Evolutionary conservation across 2,329 filamentous ascomycete genomes (phyloP).

Genomic region (Trichoderma sp.): DNA sequence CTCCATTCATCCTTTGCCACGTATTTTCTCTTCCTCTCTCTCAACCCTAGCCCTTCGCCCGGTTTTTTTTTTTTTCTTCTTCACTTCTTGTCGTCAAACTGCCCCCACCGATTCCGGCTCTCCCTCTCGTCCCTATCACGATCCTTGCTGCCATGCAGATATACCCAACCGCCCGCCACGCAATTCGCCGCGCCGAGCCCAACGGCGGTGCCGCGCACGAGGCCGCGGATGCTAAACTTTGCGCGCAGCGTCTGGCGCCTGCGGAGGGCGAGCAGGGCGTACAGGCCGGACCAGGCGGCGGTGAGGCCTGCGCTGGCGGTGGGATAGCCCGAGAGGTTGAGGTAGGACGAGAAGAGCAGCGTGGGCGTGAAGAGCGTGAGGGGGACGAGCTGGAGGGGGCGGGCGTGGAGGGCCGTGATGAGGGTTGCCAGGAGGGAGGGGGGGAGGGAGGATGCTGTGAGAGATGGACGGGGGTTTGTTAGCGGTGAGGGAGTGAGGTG

Average conservation of each 20-base stretch:
- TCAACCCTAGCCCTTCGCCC: not conserved
- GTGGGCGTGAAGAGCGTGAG: conserved; percentile 52
- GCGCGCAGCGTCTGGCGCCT: conserved; percentile 39
- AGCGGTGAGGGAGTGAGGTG: not conserved
- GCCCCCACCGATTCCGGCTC: conserved; percentile 51
- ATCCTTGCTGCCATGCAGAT: conserved; percentile 49
- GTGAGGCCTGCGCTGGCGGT: conserved; percentile 55
- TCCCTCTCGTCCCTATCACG: conserved; percentile 47
- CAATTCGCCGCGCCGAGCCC: conserved; percentile 49
- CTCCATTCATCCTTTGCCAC: not conserved
- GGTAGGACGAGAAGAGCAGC: conserved; percentile 55
- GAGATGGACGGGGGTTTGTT: not conserved
- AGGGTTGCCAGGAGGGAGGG: conserved; percentile 55
- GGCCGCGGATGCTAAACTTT: conserved; percentile 47
- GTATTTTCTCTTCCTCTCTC: not conserved
- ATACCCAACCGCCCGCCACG: conserved; percentile 50
- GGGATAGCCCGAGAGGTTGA: conserved; percentile 57
- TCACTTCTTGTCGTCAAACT: conserved; percentile 20
- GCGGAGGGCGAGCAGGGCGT: conserved; percentile 53
- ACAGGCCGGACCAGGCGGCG: conserved; percentile 56
- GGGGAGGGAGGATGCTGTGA: conserved; percentile 51
- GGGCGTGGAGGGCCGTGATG: conserved; percentile 53
- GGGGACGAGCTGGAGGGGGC: conserved; percentile 50
- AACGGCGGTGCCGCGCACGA: conserved; percentile 50
- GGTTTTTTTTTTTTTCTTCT: not conserved